Evolutionary conservation across 805 yeast species (phyloP).

Genomic region (Blastobotrys chiropterorum): DNA sequence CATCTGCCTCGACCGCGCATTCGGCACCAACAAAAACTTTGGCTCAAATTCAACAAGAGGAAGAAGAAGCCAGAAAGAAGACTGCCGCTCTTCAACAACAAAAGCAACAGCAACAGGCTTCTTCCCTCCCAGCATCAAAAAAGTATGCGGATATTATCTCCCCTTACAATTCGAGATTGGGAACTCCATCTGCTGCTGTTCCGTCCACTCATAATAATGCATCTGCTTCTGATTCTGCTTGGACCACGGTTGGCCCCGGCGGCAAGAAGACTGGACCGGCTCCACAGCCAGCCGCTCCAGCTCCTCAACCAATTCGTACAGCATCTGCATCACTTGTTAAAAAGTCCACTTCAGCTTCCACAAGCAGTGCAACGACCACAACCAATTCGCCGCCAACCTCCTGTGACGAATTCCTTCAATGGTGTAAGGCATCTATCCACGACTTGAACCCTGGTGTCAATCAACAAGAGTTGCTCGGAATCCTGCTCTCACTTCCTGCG

Average conservation of each 20-base stretch:
- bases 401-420: slow-evolving; percentile 34
- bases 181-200: neutral
- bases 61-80: slow-evolving; percentile 24
- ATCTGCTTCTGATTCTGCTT: slow-evolving; percentile 18
- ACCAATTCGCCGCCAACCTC: slow-evolving; percentile 18
- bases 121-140: neutral
- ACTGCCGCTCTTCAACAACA: slow-evolving; percentile 5
- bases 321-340: slow-evolving; percentile 10
- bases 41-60: slow-evolving; percentile 36
- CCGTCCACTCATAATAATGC: slow-evolving; percentile 4
- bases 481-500: slow-evolving; percentile 75
- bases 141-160: slow-evolving; percentile 7
- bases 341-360: slow-evolving; percentile 8
- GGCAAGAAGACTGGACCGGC: slow-evolving; percentile 48
- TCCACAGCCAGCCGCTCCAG: neutral
- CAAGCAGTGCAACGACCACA: slow-evolving; percentile 7
- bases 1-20: slow-evolving; percentile 12
- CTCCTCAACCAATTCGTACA: slow-evolving; percentile 3
- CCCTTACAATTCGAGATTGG: neutral
- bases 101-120: neutral
- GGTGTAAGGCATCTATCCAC: slow-evolving; percentile 34
- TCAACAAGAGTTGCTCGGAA: slow-evolving; percentile 68
- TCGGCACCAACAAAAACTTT: slow-evolving; percentile 27
- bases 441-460: slow-evolving; percentile 71
- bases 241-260: slow-evolving; percentile 50